A percentile compares a stretch with the other conserved stretches of the same genome.
These are phyloP conservation scores for Cercis canadensis DNA, from an alignment of 306 rosid species.

Conservation along the genomic window DNA sequence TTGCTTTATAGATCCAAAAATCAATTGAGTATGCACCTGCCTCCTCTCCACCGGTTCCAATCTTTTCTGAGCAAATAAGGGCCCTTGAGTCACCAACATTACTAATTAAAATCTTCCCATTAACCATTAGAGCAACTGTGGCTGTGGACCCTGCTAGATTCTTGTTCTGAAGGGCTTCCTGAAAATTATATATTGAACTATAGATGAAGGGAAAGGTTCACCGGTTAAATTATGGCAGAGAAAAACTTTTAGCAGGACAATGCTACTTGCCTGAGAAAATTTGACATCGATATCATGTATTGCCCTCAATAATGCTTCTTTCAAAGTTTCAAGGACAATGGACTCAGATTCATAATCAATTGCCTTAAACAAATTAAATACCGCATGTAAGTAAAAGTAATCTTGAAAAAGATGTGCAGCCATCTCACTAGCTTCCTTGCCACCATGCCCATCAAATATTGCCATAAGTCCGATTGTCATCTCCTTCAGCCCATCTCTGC, in stretches of 20 bases:
- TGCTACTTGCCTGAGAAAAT: not conserved
- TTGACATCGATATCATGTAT: not conserved
- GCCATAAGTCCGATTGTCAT: slow-evolving; percentile 6
- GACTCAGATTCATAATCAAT: not conserved
- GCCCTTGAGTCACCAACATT: slow-evolving; percentile 26
- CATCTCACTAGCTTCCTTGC: slow-evolving; percentile 21
- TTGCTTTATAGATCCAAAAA: too few relatives aligned
- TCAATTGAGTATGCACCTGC: not conserved
- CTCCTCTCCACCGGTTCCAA: not conserved
- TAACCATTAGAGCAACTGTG: slow-evolving; percentile 10
- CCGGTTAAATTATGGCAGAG: not conserved
- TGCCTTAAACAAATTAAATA: too few relatives aligned
- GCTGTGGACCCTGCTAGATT: slow-evolving; percentile 16
- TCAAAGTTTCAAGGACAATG: not conserved
- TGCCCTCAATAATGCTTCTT: not conserved
- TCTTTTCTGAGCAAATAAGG: not conserved
- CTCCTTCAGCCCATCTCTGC: not conserved
- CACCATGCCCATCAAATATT: slow-evolving; percentile 14
- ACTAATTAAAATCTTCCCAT: not conserved
- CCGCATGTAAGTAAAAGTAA: not conserved
- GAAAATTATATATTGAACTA: not conserved
- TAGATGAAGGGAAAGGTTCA: not conserved
- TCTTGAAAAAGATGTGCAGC: slow-evolving; percentile 13
- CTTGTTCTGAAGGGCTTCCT: slow-evolving; percentile 14
- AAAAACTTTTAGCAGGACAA: too few relatives aligned